A percentile compares a stretch with the other conserved stretches of the same genome.
phyloP scores from a whole-genome alignment of 2,329 filamentous ascomycete species.

The Aureobasidium sp. region DNA sequence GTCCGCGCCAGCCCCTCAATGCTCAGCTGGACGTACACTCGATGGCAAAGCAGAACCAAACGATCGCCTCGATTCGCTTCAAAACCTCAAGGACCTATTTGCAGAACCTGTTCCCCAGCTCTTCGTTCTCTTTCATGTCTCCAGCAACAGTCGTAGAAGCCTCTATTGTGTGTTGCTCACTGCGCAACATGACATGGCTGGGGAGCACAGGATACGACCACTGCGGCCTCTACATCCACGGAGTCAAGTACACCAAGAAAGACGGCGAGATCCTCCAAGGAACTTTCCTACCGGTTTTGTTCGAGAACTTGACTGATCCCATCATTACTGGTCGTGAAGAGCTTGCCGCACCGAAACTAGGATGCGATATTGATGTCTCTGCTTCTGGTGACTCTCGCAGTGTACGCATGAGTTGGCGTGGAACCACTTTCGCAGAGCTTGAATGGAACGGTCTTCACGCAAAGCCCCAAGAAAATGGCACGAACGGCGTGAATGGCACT shows the following conservation, averaged over 20 bases:
- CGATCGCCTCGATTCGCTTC: conserved; percentile 36
- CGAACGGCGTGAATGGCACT: background rate
- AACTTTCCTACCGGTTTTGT: conserved; percentile 49
- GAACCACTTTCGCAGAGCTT: conserved; percentile 29
- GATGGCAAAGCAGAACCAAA: conserved; percentile 20
- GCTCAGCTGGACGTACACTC: conserved; percentile 12
- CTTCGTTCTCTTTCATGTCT: conserved; percentile 31
- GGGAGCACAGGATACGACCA: conserved; percentile 51
- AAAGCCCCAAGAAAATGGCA: conserved; percentile 12
- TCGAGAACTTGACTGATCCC: conserved; percentile 52
- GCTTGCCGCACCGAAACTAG: conserved; percentile 50
- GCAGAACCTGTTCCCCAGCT: conserved; percentile 34
- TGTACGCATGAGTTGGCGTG: conserved; percentile 29
- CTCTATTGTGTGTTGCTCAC: conserved; percentile 33
- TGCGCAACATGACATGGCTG: conserved; percentile 50
- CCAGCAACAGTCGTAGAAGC: conserved; percentile 35
- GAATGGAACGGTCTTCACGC: conserved; percentile 23
- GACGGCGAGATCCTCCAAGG: conserved; percentile 43
- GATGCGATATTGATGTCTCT: conserved; percentile 24
- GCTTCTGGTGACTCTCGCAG: conserved; percentile 16
- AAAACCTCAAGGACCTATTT: conserved; percentile 35
- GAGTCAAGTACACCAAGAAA: conserved; percentile 48
- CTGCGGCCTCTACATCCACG: conserved; percentile 55
- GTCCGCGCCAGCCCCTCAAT: conserved; percentile 29
- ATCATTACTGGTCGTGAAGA: conserved; percentile 54